A percentile compares a stretch with the other conserved stretches of the same genome.
Conservation (phyloP, 495 filamentous ascomycete genomes). For the Aspergillus bridgeri region DNA sequence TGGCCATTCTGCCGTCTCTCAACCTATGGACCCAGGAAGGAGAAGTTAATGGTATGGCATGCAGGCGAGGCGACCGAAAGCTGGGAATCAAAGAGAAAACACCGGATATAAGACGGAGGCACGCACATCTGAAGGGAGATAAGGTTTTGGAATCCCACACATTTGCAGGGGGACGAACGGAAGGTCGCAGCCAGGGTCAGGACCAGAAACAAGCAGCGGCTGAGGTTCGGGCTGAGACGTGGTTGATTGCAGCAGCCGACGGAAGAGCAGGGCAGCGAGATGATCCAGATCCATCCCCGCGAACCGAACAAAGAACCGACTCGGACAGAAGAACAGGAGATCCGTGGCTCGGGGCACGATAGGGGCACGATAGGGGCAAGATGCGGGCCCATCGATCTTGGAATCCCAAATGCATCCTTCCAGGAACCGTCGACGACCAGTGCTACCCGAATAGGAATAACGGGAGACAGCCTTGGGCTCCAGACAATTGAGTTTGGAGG, state of each 20-base stretch:
- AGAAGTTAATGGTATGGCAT: constrained; percentile 14
- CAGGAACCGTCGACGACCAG: not conserved
- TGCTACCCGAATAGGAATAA: not conserved
- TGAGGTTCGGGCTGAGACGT: not conserved
- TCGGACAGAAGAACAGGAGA: not conserved
- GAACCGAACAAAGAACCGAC: not conserved
- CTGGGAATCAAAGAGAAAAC: constrained; percentile 7
- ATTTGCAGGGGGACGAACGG: constrained; percentile 19
- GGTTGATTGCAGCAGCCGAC: not conserved
- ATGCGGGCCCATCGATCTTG: not conserved
- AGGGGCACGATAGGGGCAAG: too few species aligned
- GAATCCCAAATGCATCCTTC: not conserved
- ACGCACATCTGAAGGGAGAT: constrained; percentile 21
- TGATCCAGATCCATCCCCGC: not conserved
- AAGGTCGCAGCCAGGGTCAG: constrained; percentile 10
- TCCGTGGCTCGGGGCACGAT: not conserved
- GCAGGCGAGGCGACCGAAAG: not conserved
- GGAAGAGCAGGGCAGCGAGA: not conserved
- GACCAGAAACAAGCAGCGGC: constrained; percentile 9
- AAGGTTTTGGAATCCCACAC: constrained; percentile 17
- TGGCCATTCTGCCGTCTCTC: constrained; percentile 32
- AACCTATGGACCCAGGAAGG: constrained; percentile 12
- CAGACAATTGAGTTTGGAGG: not conserved
- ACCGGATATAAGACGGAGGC: constrained; percentile 7
- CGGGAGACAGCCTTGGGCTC: not conserved